Percentiles rank a stretch among this genome's conserved stretches.
Evolutionary conservation across 2,329 filamentous ascomycete genomes (phyloP).

Genomic region (Phaeosphaeria sp.): DNA sequence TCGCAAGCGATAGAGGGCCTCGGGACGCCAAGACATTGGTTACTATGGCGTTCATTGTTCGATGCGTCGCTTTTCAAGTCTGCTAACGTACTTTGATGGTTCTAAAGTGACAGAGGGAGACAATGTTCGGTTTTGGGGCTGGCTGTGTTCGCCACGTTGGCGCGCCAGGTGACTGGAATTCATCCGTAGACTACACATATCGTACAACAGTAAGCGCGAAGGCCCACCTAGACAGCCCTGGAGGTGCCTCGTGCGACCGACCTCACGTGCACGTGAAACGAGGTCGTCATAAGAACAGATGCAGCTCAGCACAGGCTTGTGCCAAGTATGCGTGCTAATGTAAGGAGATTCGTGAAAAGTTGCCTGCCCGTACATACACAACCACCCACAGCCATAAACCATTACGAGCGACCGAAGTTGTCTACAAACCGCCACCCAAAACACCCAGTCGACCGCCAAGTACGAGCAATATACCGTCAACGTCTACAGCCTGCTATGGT

Average conservation of each 20-base stretch:
- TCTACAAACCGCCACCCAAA: conserved; percentile 29
- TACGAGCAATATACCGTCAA: conserved; percentile 15
- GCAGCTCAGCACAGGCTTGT: conserved; percentile 29
- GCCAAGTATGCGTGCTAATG: conserved; percentile 34
- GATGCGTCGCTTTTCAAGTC: not conserved
- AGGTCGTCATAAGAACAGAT: not conserved
- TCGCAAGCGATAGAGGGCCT: conserved; percentile 2
- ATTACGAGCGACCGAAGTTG: conserved; percentile 31
- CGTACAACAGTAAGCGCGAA: not conserved
- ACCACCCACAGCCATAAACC: conserved; percentile 20
- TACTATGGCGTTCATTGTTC: not conserved
- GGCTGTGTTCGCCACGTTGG: not conserved
- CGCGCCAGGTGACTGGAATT: not conserved
- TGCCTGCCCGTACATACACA: conserved; percentile 21
- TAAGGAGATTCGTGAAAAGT: conserved; percentile 26
- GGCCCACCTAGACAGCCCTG: conserved; percentile 1
- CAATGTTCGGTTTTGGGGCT: not conserved
- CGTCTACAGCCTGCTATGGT: conserved; percentile 30
- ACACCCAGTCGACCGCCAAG: conserved; percentile 14
- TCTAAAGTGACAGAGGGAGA: not conserved
- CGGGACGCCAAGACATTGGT: conserved; percentile 7
- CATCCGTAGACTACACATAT: not conserved
- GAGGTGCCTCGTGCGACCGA: not conserved
- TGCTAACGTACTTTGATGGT: not conserved
- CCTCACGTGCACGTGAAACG: not conserved